Evolutionary conservation across 2,329 filamentous ascomycete genomes (phyloP).

Genomic region (Allantophomopsis cytisporea): DNA sequence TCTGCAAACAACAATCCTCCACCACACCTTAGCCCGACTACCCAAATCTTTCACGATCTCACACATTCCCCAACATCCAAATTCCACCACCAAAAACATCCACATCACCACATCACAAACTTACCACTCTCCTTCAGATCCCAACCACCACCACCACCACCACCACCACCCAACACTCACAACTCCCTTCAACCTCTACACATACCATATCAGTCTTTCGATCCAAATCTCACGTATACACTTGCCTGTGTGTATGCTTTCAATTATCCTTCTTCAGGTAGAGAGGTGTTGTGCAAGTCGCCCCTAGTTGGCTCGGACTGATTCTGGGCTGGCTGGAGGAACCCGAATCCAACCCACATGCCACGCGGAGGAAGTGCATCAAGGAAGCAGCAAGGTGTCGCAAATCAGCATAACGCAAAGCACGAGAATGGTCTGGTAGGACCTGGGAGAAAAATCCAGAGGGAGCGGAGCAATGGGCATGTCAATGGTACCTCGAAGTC

Average conservation of each 20-base stretch:
- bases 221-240: not conserved
- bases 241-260: not conserved
- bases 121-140: too few relatives aligned
- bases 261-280: not conserved
- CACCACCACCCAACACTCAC: too few relatives aligned
- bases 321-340: not conserved
- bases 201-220: too few relatives aligned
- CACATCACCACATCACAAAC: too few relatives aligned
- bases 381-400: slow-evolving; percentile 18
- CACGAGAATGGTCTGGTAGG: slow-evolving; percentile 83
- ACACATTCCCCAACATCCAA: too few relatives aligned
- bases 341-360: not conserved
- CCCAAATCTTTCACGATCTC: too few relatives aligned
- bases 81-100: too few relatives aligned
- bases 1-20: too few relatives aligned
- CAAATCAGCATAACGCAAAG: slow-evolving; percentile 56
- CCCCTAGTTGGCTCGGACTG: not conserved
- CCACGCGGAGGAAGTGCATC: not conserved
- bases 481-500: slow-evolving; percentile 34
- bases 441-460: slow-evolving; percentile 49
- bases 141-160: too few relatives aligned
- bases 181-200: too few relatives aligned
- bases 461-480: slow-evolving; percentile 40
- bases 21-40: too few relatives aligned
- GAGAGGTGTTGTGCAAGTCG: not conserved